Evolutionary conservation across 495 filamentous ascomycete species (phyloP).

Genomic region (Tricharina praecox): DNA sequence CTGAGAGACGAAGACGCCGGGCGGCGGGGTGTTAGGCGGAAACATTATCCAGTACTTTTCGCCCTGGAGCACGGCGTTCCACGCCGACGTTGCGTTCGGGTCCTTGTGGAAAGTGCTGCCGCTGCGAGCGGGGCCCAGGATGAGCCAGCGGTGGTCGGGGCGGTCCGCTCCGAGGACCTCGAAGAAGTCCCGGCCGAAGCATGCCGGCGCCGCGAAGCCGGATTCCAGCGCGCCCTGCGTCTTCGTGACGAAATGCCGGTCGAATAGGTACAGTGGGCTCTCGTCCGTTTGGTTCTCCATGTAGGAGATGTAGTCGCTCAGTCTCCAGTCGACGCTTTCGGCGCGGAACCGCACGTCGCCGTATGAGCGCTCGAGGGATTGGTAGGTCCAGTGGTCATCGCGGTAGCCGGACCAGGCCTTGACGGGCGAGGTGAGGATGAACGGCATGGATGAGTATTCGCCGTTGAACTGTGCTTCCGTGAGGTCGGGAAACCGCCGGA

Average conservation of each 20-base stretch:
- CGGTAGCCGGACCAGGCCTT: slow-evolving; percentile 64
- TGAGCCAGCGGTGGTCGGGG: slow-evolving; percentile 84
- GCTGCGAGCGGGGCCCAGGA: slow-evolving; percentile 74
- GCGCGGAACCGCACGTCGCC: slow-evolving; percentile 57
- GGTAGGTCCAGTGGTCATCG: slow-evolving; percentile 56
- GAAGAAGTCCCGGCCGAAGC: slow-evolving; percentile 82
- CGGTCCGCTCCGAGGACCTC: slow-evolving; percentile 59
- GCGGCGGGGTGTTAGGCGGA: slow-evolving; percentile 53
- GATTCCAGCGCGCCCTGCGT: slow-evolving; percentile 48
- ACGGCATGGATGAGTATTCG: slow-evolving; percentile 65
- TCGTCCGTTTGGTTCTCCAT: slow-evolving; percentile 71
- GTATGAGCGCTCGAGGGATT: slow-evolving; percentile 45
- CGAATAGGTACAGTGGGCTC: slow-evolving; percentile 85
- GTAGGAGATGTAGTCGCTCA: slow-evolving; percentile 65
- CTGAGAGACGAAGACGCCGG: slow-evolving; percentile 78
- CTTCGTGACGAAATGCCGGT: slow-evolving; percentile 71
- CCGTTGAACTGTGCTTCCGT: slow-evolving; percentile 53
- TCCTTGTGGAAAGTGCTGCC: slow-evolving; percentile 93
- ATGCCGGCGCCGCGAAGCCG: slow-evolving; percentile 67
- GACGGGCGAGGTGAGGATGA: slow-evolving; percentile 75
- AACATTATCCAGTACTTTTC: slow-evolving; percentile 99
- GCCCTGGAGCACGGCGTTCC: slow-evolving; percentile 86
- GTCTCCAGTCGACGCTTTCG: slow-evolving; percentile 84
- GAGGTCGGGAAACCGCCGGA: slow-evolving; percentile 51
- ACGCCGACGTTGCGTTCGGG: slow-evolving; percentile 55